Evolutionary conservation across 495 filamentous ascomycete species (phyloP).

Genomic region (Daldinia vernicosa): DNA sequence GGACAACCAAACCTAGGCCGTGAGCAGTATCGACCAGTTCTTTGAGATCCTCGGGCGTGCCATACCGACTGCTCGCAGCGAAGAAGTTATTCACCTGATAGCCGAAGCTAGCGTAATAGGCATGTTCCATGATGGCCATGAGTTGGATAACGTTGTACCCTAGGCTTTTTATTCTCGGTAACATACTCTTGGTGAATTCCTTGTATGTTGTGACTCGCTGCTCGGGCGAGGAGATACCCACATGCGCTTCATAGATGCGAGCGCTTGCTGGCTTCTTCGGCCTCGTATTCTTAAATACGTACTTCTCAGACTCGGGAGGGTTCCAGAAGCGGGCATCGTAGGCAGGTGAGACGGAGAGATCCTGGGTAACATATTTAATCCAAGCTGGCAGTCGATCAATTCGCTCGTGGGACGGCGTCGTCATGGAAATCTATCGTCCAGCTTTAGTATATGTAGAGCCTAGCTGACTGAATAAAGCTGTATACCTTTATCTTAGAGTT

Average conservation of each 20-base stretch:
- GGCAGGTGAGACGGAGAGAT: constrained; percentile 83
- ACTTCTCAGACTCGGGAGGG: constrained; percentile 75
- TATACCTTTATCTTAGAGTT: constrained; percentile 94
- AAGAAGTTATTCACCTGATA: constrained; percentile 99
- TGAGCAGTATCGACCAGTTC: constrained; percentile 97
- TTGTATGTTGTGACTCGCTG: constrained; percentile 90
- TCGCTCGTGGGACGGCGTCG: constrained; percentile 77
- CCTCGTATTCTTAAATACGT: constrained; percentile 81
- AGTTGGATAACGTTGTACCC: constrained; percentile 98
- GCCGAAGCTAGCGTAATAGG: constrained; percentile 98
- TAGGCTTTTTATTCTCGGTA: constrained; percentile 87
- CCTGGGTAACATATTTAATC: constrained; percentile 97
- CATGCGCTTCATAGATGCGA: constrained; percentile 96
- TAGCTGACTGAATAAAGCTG: constrained; percentile 1
- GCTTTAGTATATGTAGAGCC: constrained; percentile 24
- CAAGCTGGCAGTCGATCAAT: constrained; percentile 92
- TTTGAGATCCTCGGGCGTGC: constrained; percentile 92
- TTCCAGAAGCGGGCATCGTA: constrained; percentile 99
- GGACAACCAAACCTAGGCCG: constrained; percentile 86
- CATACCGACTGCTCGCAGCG: constrained; percentile 94
- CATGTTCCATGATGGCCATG: constrained; percentile 99
- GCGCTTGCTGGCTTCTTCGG: constrained; percentile 86
- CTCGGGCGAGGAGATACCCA: constrained; percentile 95
- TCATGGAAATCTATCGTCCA: constrained; percentile 76
- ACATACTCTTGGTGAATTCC: constrained; percentile 91